phyloP scores from a whole-genome alignment of 73 alveolate genomes.

The Stentor coeruleus region DNA sequence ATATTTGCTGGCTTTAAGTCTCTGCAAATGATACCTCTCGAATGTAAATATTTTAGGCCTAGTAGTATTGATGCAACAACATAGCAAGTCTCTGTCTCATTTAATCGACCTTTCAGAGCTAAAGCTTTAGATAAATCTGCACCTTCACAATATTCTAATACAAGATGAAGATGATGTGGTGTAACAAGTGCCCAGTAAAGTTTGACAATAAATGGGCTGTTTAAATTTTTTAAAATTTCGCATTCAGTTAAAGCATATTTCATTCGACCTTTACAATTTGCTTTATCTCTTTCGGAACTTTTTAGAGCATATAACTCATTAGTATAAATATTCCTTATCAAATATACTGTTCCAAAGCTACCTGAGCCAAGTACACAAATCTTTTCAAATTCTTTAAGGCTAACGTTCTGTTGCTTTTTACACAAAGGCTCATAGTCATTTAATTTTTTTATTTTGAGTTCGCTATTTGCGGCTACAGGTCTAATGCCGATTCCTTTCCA shows the following conservation, averaged over 20 bases:
- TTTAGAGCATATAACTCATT: background rate
- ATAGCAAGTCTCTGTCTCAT: slow-evolving; percentile 45
- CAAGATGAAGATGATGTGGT: background rate
- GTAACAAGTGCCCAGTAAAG: background rate
- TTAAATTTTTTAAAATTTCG: background rate
- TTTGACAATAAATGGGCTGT: background rate
- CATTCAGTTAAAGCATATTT: background rate
- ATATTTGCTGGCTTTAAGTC: slow-evolving; percentile 65
- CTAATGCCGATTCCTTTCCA: background rate
- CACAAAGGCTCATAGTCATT: background rate
- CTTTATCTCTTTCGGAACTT: background rate
- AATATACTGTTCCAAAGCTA: background rate
- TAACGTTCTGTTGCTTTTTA: background rate
- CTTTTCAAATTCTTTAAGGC: background rate
- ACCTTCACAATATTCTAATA: slow-evolving; percentile 27
- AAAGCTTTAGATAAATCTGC: slow-evolving; percentile 42
- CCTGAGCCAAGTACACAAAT: background rate
- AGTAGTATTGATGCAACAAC: slow-evolving; percentile 41
- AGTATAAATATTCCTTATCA: background rate
- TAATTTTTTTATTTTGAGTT: too few relatives aligned
- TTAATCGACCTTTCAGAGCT: slow-evolving; percentile 32
- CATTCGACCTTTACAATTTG: background rate
- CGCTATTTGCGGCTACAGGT: background rate
- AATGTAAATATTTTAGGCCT: slow-evolving; percentile 46
- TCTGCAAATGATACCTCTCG: slow-evolving; percentile 44